These are phyloP conservation scores for Bisporella sp. DNA, from an alignment of 2,329 filamentous ascomycete genomes.

Conservation along the genomic window DNA sequence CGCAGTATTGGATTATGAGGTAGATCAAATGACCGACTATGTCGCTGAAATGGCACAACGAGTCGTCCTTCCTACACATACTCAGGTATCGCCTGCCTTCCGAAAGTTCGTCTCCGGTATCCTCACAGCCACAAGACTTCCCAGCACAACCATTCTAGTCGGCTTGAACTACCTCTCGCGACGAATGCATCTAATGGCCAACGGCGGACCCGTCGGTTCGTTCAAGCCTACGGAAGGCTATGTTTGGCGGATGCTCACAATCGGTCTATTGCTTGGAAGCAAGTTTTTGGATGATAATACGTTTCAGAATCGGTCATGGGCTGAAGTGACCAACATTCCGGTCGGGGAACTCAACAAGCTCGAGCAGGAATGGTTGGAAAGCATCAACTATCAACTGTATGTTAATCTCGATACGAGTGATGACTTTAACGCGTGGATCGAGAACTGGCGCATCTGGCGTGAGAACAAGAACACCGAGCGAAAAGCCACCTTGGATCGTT, in stretches of 20 bases:
- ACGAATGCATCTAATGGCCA: constrained; percentile 53
- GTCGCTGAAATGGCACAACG: constrained; percentile 65
- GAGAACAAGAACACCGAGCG: constrained; percentile 34
- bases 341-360: constrained; percentile 61
- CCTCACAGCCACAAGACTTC: constrained; percentile 63
- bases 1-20: constrained; percentile 69
- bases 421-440: constrained; percentile 57
- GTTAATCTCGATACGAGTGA: constrained; percentile 56
- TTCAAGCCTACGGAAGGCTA: constrained; percentile 42
- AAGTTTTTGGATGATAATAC: constrained; percentile 76
- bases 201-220: constrained; percentile 21
- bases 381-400: constrained; percentile 63
- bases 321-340: constrained; percentile 66
- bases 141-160: constrained; percentile 64
- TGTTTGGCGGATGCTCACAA: constrained; percentile 63
- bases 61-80: constrained; percentile 52
- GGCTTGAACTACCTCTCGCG: constrained; percentile 63
- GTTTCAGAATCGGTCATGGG: constrained; percentile 73
- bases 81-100: constrained; percentile 54
- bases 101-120: constrained; percentile 70
- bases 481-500: constrained; percentile 30
- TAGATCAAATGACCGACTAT: constrained; percentile 72
- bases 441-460: constrained; percentile 59
- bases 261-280: constrained; percentile 62
- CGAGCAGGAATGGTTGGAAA: constrained; percentile 62